Evolutionary conservation across 805 yeast genomes (phyloP).

Genomic region (Candida piceae): DNA sequence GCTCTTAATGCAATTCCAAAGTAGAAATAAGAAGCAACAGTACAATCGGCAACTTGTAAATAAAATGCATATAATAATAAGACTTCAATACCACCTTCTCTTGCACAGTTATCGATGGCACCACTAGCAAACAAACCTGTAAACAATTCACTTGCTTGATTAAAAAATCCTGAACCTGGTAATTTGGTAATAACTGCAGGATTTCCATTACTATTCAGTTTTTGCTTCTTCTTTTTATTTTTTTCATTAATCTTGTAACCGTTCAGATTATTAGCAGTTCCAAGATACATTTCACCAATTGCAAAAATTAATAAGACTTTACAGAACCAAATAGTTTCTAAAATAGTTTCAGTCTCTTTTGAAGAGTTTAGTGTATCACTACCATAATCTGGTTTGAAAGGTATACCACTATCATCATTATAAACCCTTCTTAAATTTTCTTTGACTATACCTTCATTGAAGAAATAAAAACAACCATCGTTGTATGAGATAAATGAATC

Average conservation of each 20-base stretch:
- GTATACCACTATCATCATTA: constrained; percentile 36
- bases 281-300: constrained; percentile 77
- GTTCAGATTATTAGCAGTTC: constrained; percentile 63
- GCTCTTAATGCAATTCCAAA: constrained; percentile 74
- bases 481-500: constrained; percentile 75
- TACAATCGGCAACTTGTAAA: constrained; percentile 79
- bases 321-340: constrained; percentile 79
- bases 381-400: constrained; percentile 28
- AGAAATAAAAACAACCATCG: constrained; percentile 81
- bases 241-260: constrained; percentile 35
- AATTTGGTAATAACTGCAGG: constrained; percentile 35
- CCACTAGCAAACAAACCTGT: constrained; percentile 75
- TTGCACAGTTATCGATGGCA: constrained; percentile 71
- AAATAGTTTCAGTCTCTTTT: constrained; percentile 45
- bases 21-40: constrained; percentile 75
- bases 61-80: constrained; percentile 71
- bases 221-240: constrained; percentile 19
- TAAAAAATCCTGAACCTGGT: constrained; percentile 77
- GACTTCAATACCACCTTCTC: constrained; percentile 78
- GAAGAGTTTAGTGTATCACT: constrained; percentile 20
- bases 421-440: constrained; percentile 60
- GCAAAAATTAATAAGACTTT: constrained; percentile 70
- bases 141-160: constrained; percentile 73
- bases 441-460: constrained; percentile 76
- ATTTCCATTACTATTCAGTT: not conserved